Percentiles rank a stretch among this genome's conserved stretches.
phyloP scores from a whole-genome alignment of 306 rosid genomes.

The Leucaena leucocephala region DNA sequence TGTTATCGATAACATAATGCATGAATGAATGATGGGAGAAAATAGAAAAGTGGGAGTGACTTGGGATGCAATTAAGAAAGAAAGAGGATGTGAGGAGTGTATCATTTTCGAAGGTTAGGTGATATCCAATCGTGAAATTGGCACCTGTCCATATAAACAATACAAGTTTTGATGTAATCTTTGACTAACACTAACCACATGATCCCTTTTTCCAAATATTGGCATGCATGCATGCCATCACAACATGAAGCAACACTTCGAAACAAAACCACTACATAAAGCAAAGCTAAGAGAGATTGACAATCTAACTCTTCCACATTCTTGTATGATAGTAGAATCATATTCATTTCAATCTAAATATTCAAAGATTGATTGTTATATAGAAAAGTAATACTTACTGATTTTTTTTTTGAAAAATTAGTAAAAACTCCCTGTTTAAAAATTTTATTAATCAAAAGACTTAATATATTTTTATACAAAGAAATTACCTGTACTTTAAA shows the following conservation, averaged over 20 bases:
- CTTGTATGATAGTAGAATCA: too few relatives aligned
- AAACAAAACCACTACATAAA: constrained; percentile 12
- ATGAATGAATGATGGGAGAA: background rate
- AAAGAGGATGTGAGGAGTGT: background rate
- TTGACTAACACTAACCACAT: background rate
- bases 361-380: too few relatives aligned
- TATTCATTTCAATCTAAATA: too few relatives aligned
- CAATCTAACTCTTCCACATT: constrained; percentile 12
- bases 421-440: too few relatives aligned
- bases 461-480: too few relatives aligned
- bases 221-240: constrained; percentile 3
- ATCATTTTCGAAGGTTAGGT: constrained; percentile 13
- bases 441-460: too few relatives aligned
- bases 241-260: background rate
- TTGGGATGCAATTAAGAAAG: constrained; percentile 8
- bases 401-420: too few relatives aligned
- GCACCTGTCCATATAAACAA: constrained; percentile 10
- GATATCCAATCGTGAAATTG: background rate
- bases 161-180: constrained; percentile 2
- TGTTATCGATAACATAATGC: background rate
- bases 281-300: background rate
- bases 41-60: background rate
- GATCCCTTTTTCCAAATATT: background rate
- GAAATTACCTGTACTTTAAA: too few relatives aligned
- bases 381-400: too few relatives aligned